These are phyloP conservation scores for Waltiozyma sp. DNA, from an alignment of 1,139 yeast species.

Conservation along the genomic window DNA sequence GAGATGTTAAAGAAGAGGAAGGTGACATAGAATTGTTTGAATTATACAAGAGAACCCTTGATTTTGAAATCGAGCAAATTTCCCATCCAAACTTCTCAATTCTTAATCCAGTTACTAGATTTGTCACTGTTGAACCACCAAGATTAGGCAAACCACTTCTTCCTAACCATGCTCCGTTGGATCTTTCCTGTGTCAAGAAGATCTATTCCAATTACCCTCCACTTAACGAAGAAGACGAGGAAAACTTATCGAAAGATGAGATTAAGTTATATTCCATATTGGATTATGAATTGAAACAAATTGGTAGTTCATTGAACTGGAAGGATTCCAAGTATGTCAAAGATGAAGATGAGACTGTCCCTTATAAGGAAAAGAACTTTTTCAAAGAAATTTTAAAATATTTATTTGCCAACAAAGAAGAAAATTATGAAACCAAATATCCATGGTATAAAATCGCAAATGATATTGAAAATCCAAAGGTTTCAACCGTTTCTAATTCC, in stretches of 20 bases:
- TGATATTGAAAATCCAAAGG: slow-evolving; percentile 3
- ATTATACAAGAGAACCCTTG: neutral
- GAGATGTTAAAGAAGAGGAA: neutral
- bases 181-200: slow-evolving; percentile 10
- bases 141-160: slow-evolving; percentile 12
- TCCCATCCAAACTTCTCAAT: slow-evolving; percentile 4
- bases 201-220: slow-evolving; percentile 7
- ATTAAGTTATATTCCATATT: slow-evolving; percentile 10
- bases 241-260: slow-evolving; percentile 9
- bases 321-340: slow-evolving; percentile 3
- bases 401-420: slow-evolving; percentile 5
- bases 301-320: neutral
- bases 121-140: slow-evolving; percentile 12
- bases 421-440: slow-evolving; percentile 3
- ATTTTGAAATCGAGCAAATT: neutral
- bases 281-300: slow-evolving; percentile 12
- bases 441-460: slow-evolving; percentile 14
- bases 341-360: neutral
- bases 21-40: neutral
- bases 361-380: neutral
- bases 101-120: slow-evolving; percentile 10
- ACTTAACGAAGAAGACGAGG: slow-evolving; percentile 3
- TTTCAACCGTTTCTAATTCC: neutral
- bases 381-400: slow-evolving; percentile 1
- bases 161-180: slow-evolving; percentile 11